Conservation (phyloP, 352 stramenopile genomes). For the Globisporangium polare region DNA sequence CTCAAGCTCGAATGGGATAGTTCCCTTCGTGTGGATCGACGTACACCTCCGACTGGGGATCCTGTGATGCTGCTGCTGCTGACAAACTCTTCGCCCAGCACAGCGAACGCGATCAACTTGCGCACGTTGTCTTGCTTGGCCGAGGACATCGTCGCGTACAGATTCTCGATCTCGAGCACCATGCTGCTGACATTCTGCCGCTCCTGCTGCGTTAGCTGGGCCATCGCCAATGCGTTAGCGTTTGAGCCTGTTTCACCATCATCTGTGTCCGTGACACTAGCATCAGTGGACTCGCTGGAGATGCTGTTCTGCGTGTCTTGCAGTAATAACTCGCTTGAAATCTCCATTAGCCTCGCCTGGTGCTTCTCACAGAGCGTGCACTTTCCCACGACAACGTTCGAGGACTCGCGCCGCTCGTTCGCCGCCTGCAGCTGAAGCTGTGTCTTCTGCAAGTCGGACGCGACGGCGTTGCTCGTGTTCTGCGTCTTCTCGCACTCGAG, state of each 20-base stretch:
- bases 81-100: conserved; percentile 21
- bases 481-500: conserved; percentile 65
- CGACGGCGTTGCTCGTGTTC: conserved; percentile 39
- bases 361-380: conserved; percentile 55
- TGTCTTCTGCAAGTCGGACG: conserved; percentile 27
- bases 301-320: conserved; percentile 13
- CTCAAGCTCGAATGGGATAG: not conserved
- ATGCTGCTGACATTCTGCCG: conserved; percentile 28
- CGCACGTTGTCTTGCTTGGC: conserved; percentile 32
- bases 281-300: not conserved
- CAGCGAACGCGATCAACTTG: conserved; percentile 12
- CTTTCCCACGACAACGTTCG: not conserved
- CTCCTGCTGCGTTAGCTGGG: conserved; percentile 32
- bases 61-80: not conserved
- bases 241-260: not conserved
- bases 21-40: not conserved
- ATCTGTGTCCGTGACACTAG: conserved; percentile 9
- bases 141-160: conserved; percentile 34
- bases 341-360: conserved; percentile 39
- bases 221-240: not conserved
- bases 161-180: conserved; percentile 45
- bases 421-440: conserved; percentile 27
- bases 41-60: not conserved
- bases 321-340: conserved; percentile 37
- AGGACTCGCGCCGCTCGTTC: conserved; percentile 5